Base-by-base conservation (phyloP, 176 grass and related monocot species). In the Carex parvula region DNA sequence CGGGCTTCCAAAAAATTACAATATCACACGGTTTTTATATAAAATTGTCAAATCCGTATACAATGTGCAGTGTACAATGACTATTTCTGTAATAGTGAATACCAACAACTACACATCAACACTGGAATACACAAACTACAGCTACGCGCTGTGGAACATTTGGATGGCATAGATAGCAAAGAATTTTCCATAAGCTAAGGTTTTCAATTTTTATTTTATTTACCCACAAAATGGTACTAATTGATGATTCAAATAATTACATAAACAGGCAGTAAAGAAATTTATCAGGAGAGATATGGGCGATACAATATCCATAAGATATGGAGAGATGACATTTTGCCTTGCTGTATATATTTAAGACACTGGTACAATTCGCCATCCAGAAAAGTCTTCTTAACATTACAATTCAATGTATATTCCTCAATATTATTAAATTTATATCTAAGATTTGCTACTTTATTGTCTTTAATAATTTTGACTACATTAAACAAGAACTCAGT, bases 281-380 rank as follows among this genome's bases (percentile, higher is more conserved):
- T 90, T 84, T 95, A 87, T 87, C 56, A 91, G 41, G 86, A 98
- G 55, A n/a, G n/a, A n/a, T n/a, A n/a, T n/a, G n/a, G n/a, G n/a
- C n/a, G n/a, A n/a, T n/a, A n/a, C n/a, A n/a, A n/a, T n/a, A n/a
- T n/a, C n/a, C n/a, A n/a, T n/a, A n/a, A 87, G 33, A 98, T 98
- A 90, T 98, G 92, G 92, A 86, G 92, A 70, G 91, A 95, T 74
- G 95, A 98, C 88, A 95, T 98, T 79, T 89, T 93, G 22, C 95
- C 92, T 64, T 95, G 92, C 57, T 92, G 89, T 15, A 26, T 90
- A 69, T 95, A 98, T 89, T 89, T 95, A 52, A 95, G 95, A 86
- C 95, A 98, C 82, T 98, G 92, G 95, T 98, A 86, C 88, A 20
- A 72, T 66, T 65, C 37, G 78, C 46, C 3, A 8, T 78, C 6